Evolutionary conservation across 148 eudicot species (phyloP).

Genomic region (Linanthus parryae): DNA sequence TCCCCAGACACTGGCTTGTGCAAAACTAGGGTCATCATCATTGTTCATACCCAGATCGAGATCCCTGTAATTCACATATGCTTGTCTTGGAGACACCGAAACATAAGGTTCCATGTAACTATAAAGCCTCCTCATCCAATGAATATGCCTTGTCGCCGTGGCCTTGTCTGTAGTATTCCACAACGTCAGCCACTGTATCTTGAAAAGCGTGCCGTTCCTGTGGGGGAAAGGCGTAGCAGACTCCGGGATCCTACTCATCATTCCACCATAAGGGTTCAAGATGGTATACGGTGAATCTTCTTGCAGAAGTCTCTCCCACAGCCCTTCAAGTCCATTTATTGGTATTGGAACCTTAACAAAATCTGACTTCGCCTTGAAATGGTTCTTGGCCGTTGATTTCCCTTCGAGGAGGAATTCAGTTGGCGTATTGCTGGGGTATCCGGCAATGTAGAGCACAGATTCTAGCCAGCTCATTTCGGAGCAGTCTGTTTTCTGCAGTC

Average conservation of each 20-base stretch:
- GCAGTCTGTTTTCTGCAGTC: constrained; percentile 22
- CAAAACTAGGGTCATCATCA: background rate
- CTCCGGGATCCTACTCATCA: constrained; percentile 27
- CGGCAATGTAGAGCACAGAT: constrained; percentile 28
- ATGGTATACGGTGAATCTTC: constrained; percentile 25
- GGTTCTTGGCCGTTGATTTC: constrained; percentile 24
- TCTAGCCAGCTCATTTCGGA: constrained; percentile 36
- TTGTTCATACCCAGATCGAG: constrained; percentile 23
- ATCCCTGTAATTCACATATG: constrained; percentile 40
- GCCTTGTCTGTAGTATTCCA: constrained; percentile 21
- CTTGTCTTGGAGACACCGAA: constrained; percentile 25
- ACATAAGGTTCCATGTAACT: constrained; percentile 32
- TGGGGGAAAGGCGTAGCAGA: constrained; percentile 36
- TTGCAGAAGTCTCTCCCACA: constrained; percentile 27
- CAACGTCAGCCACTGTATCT: constrained; percentile 18
- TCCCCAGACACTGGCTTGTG: constrained; percentile 11
- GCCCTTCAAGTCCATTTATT: constrained; percentile 22
- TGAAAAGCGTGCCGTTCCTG: constrained; percentile 23
- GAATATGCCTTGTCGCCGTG: constrained; percentile 14
- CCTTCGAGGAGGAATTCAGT: constrained; percentile 25
- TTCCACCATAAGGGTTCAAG: constrained; percentile 34
- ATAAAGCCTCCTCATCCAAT: constrained; percentile 30
- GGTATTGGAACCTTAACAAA: constrained; percentile 26
- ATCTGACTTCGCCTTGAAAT: constrained; percentile 39
- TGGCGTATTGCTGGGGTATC: constrained; percentile 17